Conservation (phyloP, 2,329 filamentous ascomycete species). For the Nannizzia gypsea region DNA sequence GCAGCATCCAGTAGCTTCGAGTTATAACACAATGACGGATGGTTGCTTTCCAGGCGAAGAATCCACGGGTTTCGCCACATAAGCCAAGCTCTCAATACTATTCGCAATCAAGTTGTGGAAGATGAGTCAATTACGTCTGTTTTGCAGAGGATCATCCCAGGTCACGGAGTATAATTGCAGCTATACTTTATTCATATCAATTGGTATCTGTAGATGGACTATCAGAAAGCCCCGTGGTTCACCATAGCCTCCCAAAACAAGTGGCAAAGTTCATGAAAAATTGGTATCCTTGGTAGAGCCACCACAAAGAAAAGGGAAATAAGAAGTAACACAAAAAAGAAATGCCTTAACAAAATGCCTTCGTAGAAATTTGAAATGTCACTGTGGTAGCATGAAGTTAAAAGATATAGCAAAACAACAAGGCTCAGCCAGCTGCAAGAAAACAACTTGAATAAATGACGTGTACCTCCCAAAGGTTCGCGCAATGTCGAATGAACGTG, state of each 20-base stretch:
- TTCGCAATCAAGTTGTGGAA: too few relatives aligned
- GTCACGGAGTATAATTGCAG: not conserved
- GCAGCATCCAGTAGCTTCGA: too few relatives aligned
- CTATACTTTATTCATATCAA: not conserved
- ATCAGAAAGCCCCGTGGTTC: not conserved
- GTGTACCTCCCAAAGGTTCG: not conserved
- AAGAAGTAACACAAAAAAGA: not conserved
- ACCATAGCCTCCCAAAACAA: not conserved
- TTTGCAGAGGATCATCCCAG: not conserved
- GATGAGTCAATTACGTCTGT: not conserved
- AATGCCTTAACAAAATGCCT: not conserved
- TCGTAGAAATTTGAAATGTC: not conserved
- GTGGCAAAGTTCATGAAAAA: not conserved
- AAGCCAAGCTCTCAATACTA: too few relatives aligned
- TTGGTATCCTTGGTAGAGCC: not conserved
- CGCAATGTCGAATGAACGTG: not conserved
- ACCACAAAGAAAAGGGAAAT: not conserved
- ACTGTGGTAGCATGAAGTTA: not conserved
- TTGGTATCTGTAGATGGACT: not conserved
- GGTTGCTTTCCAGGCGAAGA: too few relatives aligned
- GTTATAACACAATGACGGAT: too few relatives aligned
- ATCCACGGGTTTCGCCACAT: too few relatives aligned
- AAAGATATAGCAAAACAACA: not conserved
- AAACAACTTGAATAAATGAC: not conserved
- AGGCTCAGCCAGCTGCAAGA: not conserved